A percentile compares a stretch with the other conserved stretches of the same genome.
These are phyloP conservation scores for Bipolaris sorokiniana DNA, from an alignment of 2,329 filamentous ascomycete species.

Conservation along the genomic window DNA sequence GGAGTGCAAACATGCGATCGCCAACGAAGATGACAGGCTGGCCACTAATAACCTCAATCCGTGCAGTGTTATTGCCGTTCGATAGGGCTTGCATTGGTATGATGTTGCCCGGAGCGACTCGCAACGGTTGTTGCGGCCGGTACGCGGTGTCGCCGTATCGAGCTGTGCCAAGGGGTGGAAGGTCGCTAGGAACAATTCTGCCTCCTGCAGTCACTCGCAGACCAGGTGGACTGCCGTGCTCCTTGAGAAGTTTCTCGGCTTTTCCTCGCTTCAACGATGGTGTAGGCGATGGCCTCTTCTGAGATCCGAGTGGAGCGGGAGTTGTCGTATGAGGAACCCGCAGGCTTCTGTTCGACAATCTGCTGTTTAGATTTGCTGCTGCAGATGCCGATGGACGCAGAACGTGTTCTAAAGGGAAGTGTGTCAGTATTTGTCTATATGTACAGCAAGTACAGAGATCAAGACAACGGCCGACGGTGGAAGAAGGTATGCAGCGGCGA, in stretches of 20 bases:
- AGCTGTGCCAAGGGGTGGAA: slow-evolving; percentile 40
- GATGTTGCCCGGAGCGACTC: slow-evolving; percentile 27
- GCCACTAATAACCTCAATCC: slow-evolving; percentile 40
- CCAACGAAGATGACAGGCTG: slow-evolving; percentile 43
- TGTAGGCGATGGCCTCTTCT: slow-evolving; percentile 55
- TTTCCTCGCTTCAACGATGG: slow-evolving; percentile 59
- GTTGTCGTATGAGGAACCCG: slow-evolving; percentile 27
- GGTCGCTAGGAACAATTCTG: slow-evolving; percentile 58
- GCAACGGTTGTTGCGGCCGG: slow-evolving; percentile 33
- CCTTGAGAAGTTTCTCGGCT: slow-evolving; percentile 57
- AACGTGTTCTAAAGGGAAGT: slow-evolving; percentile 45
- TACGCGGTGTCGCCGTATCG: slow-evolving; percentile 42
- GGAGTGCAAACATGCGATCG: slow-evolving; percentile 42
- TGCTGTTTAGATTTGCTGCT: slow-evolving; percentile 41
- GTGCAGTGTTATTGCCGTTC: slow-evolving; percentile 29
- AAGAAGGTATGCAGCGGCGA: neutral
- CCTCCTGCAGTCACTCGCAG: slow-evolving; percentile 60
- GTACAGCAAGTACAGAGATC: neutral
- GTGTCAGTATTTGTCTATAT: slow-evolving; percentile 12
- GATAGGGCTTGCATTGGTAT: slow-evolving; percentile 35
- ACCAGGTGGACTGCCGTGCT: slow-evolving; percentile 59
- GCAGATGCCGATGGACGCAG: slow-evolving; percentile 50
- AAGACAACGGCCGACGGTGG: neutral
- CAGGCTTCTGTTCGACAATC: slow-evolving; percentile 35
- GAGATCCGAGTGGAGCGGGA: slow-evolving; percentile 21